These are phyloP conservation scores for Nissolia schottii DNA, from an alignment of 306 rosid genomes.

Conservation along the genomic window DNA sequence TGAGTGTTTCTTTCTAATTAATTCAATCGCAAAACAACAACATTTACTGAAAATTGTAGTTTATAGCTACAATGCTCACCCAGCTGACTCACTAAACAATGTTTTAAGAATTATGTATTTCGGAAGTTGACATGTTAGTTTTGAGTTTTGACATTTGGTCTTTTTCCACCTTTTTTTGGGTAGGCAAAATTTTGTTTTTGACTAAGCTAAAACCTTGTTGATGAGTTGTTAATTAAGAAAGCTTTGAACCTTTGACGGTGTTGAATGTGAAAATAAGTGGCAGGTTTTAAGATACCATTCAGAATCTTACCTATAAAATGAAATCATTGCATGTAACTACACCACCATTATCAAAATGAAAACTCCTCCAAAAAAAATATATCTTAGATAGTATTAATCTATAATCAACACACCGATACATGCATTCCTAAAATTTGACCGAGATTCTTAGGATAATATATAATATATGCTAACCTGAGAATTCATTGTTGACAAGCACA, in stretches of 20 bases:
- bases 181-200: not conserved
- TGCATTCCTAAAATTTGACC: constrained; percentile 11
- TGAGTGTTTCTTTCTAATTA: constrained; percentile 15
- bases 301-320: not conserved
- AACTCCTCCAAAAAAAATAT: not conserved
- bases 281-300: not conserved
- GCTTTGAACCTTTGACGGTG: not conserved
- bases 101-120: not conserved
- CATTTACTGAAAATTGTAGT: not conserved
- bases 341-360: not conserved
- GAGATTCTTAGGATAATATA: not conserved
- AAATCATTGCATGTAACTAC: not conserved
- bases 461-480: constrained; percentile 5
- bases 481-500: constrained; percentile 38
- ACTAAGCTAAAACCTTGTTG: not conserved
- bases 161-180: not conserved
- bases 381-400: not conserved
- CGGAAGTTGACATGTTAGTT: not conserved
- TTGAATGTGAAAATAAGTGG: not conserved
- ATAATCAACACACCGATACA: not conserved
- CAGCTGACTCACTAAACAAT: not conserved
- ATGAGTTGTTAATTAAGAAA: not conserved
- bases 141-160: not conserved
- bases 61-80: not conserved
- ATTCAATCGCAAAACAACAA: constrained; percentile 2